Evolutionary conservation across 306 rosid genomes (phyloP), one percentile per base, ranked within the genome.

Genomic region (Pterocarpus macrocarpus): DNA sequence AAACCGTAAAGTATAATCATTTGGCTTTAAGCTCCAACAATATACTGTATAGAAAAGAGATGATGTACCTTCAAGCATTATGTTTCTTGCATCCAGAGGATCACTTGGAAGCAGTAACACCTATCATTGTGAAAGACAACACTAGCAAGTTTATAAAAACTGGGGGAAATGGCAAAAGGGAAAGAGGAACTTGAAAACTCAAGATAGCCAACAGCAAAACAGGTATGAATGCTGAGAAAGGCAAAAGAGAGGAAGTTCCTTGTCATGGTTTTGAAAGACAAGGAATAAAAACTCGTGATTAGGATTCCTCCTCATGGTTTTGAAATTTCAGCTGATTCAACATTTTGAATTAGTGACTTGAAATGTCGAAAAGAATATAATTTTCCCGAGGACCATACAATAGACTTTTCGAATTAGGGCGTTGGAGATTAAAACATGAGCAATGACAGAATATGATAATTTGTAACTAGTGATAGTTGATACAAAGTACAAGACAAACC

Each of bases 71-170:
- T 95, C 99, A 73, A 95, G 93, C 98, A 95, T 83, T 64, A 95
- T 95, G 85, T 95, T 95, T 87, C 96, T 93, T 33, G 90, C 97
- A 87, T 95, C 99, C 73, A 95, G 89, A 84, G 99, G 98, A 88
- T 95, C 99, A 68, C 88, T 90, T 65, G 99, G 99, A 75, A 95
- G 93, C 64, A 95, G 90, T 44, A 90, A 71, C 75, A 89, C 53
- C 99, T 95, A 78, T 55, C 22, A 79, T 66, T 64, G 55, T 34
- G 79, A 45, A 80, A 81, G 72, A 39, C 39, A 50, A 38, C 43
- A 68, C 68, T 14, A 69, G 56, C 65, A 71, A 77, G 66, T 72
- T 86, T 83, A 84, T 35, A 56, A 81, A 80, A 72, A 63, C 33
- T 39, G 38, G 56, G 67, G 52, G 70, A 84, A 74, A 45, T 30